Conservation (phyloP, 306 rosid genomes). For the Citrullus colocynthis region DNA sequence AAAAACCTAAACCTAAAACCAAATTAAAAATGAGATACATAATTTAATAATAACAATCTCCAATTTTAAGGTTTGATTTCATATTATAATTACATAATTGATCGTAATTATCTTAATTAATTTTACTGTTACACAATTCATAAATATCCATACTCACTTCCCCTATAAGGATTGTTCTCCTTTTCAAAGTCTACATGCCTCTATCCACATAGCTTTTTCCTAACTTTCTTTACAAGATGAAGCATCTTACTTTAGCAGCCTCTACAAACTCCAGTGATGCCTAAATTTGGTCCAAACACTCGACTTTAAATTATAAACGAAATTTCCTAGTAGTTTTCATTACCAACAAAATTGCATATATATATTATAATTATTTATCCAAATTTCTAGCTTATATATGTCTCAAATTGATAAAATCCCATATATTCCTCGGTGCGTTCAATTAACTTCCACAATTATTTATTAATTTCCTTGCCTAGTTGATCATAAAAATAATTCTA, state of each 20-base stretch:
- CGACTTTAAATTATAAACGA: background rate
- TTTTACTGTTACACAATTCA: too few species aligned
- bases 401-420: background rate
- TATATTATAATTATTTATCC: background rate
- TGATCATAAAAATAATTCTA: background rate
- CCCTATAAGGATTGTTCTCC: background rate
- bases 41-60: too few species aligned
- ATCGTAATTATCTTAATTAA: too few species aligned
- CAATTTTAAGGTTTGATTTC: too few species aligned
- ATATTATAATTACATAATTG: too few species aligned
- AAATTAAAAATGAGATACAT: too few species aligned
- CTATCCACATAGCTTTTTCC: background rate
- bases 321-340: background rate
- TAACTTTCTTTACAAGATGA: background rate
- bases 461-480: background rate
- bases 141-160: background rate
- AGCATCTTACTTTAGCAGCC: background rate
- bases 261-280: background rate
- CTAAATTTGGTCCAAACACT: background rate
- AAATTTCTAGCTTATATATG: background rate
- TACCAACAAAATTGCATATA: background rate
- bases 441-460: background rate
- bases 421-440: background rate
- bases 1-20: too few species aligned
- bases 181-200: too few species aligned